Percentiles rank a stretch among this genome's conserved stretches.
These are phyloP conservation scores for Mallotus japonicus DNA, from an alignment of 441 rosid genomes.

Conservation along the genomic window DNA sequence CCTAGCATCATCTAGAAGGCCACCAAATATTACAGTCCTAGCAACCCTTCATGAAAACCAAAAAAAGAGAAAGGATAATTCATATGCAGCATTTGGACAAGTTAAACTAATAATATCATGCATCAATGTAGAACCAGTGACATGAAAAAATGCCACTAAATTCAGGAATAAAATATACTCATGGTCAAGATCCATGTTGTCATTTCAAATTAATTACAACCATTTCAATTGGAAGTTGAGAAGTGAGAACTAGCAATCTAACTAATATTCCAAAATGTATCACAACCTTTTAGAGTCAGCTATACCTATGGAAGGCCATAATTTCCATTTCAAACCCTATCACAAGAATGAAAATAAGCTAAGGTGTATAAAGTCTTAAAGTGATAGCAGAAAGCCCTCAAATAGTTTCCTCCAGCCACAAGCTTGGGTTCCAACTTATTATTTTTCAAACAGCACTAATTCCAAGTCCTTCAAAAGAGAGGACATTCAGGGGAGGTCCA, in stretches of 20 bases:
- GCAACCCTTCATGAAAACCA: slow-evolving; percentile 66
- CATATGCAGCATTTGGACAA: slow-evolving; percentile 10
- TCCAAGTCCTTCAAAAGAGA: not conserved
- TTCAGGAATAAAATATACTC: not conserved
- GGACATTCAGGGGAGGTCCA: not conserved
- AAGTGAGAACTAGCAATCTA: not conserved
- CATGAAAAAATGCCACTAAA: not conserved
- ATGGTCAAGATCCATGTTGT: not conserved
- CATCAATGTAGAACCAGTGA: not conserved
- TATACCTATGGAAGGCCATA: not conserved
- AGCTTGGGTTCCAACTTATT: not conserved
- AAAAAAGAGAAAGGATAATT: slow-evolving; percentile 15
- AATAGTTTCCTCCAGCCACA: not conserved
- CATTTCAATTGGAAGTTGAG: not conserved
- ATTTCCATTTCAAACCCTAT: not conserved
- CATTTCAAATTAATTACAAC: not conserved
- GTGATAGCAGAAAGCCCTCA: not conserved
- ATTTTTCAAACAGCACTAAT: not conserved
- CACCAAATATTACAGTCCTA: slow-evolving; percentile 90
- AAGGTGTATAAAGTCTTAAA: not conserved
- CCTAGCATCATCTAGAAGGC: slow-evolving; percentile 66
- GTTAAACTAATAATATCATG: not conserved
- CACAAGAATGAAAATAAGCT: not conserved
- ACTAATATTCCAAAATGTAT: not conserved
- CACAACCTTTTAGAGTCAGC: not conserved